Evolutionary conservation across 169 alveolate genomes (phyloP).

Genomic region (Plasmodium coatneyi): DNA sequence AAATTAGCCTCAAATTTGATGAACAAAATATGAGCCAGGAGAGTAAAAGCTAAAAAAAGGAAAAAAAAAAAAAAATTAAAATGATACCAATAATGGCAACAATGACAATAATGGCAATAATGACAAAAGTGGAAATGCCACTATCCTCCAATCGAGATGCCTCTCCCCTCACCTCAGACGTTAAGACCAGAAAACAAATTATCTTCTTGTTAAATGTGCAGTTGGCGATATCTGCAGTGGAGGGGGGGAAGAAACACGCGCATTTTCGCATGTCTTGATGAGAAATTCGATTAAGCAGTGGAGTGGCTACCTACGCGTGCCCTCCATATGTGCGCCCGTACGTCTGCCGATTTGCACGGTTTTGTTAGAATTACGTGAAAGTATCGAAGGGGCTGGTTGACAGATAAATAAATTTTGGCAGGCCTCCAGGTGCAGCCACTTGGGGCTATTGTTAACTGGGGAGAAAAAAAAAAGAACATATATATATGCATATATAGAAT

Average conservation of each 20-base stretch:
- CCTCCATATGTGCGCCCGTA: not conserved
- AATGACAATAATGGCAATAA: not conserved
- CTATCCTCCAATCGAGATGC: not conserved
- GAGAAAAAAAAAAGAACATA: not conserved
- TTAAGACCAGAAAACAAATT: slow-evolving; percentile 30
- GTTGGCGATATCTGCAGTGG: slow-evolving; percentile 39
- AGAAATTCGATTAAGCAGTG: not conserved
- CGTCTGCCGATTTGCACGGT: not conserved
- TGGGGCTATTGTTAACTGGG: slow-evolving; percentile 27
- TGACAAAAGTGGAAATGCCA: not conserved
- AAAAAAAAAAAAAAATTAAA: not conserved
- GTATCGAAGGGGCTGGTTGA: slow-evolving; percentile 64
- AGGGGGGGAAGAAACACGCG: not conserved
- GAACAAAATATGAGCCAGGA: slow-evolving; percentile 70
- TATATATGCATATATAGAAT: not conserved
- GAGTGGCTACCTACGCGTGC: not conserved
- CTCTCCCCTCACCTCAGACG: slow-evolving; percentile 36
- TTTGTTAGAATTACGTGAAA: slow-evolving; percentile 36
- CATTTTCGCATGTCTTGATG: not conserved
- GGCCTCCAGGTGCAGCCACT: slow-evolving; percentile 56
- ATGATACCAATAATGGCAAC: not conserved
- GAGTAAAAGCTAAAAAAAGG: slow-evolving; percentile 9
- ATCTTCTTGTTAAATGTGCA: slow-evolving; percentile 31
- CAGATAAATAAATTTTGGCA: slow-evolving; percentile 52
- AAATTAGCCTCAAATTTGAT: slow-evolving; percentile 45